Base-by-base conservation (phyloP, 805 yeast species). In the Candida broadrunensis region DNA sequence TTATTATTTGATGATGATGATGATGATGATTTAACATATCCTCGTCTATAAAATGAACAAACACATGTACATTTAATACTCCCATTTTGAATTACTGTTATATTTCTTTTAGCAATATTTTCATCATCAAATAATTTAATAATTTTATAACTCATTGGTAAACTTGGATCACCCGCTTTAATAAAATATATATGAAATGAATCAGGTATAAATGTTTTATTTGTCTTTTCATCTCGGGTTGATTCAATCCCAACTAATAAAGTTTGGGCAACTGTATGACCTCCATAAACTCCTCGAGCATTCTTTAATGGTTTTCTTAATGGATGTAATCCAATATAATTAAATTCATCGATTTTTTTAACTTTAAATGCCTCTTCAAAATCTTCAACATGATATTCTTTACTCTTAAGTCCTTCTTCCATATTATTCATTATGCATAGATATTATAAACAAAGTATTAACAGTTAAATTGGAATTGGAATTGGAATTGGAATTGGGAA, bases 261-360 rank as follows among this genome's bases (percentile, higher is more conserved):
- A 2, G 88, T 66, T 50, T 83, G 89, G 0, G 86, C 85, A 14
- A 81, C 78, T 33, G 79, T 62, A 15, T 81, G 78, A 8, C 90
- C 89, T 2, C 89, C 89, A 61, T 82, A 83, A 0, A 83, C 77
- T 2, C 87, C 88, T 33, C 83, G 63, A 2, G 85, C 83, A 0
- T 78, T 74, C 3, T 47, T 39, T 9, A 67, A 38, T 0, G 74
- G 74, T 4, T 63, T 51, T 30, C 58, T 43, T 19, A 70, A 55
- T 4, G 70, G 70, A 36, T 57, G 56, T 0, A 55, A 62, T 2
- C 73, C 73, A 13, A 48, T 51, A 47, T 56, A 70, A 17, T 53
- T 45, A 12, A 39, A 39, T n/a, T 54, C 63, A 38, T 51, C 60
- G 1, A 57, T 39, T 36, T 56, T 48, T 4, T 45, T 40, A 13